Evolutionary conservation across 257 asterid genomes (phyloP).

Genomic region (Penstemon eatonii): DNA sequence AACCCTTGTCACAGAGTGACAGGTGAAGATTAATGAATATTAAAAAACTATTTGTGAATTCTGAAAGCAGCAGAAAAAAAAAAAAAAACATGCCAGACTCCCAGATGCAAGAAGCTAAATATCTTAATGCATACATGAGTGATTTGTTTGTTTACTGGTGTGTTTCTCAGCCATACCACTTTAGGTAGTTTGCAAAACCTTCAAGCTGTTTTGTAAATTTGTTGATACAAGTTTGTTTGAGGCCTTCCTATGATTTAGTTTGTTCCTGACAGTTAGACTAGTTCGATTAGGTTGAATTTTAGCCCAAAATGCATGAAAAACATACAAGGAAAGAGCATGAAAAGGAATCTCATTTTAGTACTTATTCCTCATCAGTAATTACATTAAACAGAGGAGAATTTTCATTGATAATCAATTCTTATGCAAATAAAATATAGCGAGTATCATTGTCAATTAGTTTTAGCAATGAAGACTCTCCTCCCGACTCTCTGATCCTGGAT

Average conservation of each 20-base stretch:
- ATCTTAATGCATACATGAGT: neutral
- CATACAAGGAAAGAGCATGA: neutral
- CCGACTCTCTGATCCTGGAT: too few species aligned
- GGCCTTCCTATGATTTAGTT: neutral
- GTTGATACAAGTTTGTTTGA: conserved; percentile 1
- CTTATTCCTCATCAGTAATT: too few species aligned
- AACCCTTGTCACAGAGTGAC: neutral
- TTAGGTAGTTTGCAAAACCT: neutral
- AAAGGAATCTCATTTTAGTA: too few species aligned
- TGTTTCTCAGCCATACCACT: conserved; percentile 11
- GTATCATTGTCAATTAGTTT: too few species aligned
- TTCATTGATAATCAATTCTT: too few species aligned
- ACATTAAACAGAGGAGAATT: neutral
- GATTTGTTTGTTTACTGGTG: neutral
- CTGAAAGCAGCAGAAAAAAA: conserved; percentile 3
- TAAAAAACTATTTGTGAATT: neutral
- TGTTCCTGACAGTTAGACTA: neutral
- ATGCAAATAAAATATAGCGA: too few species aligned
- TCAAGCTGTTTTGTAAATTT: neutral
- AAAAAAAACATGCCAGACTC: conserved; percentile 1
- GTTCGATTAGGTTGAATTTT: neutral
- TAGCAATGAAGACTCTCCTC: too few species aligned
- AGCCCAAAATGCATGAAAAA: neutral
- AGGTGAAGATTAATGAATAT: neutral
- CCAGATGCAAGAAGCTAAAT: neutral